A percentile compares a stretch with the other conserved stretches of the same genome.
These are phyloP conservation scores for Raffaelea albimanens DNA, from an alignment of 2,329 filamentous ascomycete species.

Conservation along the genomic window DNA sequence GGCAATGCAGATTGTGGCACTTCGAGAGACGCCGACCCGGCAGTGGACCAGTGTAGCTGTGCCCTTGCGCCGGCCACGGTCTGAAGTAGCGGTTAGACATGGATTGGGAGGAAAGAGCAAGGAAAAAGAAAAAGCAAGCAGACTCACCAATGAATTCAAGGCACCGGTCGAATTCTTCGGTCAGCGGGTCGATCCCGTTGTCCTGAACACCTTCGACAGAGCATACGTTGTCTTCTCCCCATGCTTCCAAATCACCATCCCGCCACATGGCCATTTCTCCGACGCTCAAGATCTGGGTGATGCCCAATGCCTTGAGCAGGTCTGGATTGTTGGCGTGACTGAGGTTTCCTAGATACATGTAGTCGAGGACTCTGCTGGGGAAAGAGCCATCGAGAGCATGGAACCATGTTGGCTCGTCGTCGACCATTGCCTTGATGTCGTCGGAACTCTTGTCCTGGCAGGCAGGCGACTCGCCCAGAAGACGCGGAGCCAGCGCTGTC, in stretches of 20 bases:
- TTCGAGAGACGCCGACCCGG: constrained; percentile 88
- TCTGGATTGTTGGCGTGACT: constrained; percentile 90
- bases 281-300: constrained; percentile 81
- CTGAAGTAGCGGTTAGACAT: constrained; percentile 32
- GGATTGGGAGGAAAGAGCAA: constrained; percentile 1
- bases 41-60: constrained; percentile 91
- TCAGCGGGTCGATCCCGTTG: constrained; percentile 90
- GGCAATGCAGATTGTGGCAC: constrained; percentile 97
- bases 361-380: constrained; percentile 78
- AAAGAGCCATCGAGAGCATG: constrained; percentile 78
- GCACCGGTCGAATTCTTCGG: constrained; percentile 74
- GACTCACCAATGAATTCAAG: constrained; percentile 86
- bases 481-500: constrained; percentile 63
- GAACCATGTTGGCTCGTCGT: constrained; percentile 69
- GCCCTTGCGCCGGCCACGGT: constrained; percentile 64
- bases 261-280: constrained; percentile 82
- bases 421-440: constrained; percentile 43
- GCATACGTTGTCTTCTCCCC: constrained; percentile 71
- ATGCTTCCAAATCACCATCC: constrained; percentile 57
- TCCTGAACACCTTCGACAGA: constrained; percentile 83
- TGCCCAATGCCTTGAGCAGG: constrained; percentile 68
- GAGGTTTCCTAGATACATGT: constrained; percentile 94
- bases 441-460: constrained; percentile 37
- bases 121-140: background rate
- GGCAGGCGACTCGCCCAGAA: constrained; percentile 62